These are phyloP conservation scores for Amoebophrya sp. DNA, from an alignment of 169 alveolate species.

Conservation along the genomic window DNA sequence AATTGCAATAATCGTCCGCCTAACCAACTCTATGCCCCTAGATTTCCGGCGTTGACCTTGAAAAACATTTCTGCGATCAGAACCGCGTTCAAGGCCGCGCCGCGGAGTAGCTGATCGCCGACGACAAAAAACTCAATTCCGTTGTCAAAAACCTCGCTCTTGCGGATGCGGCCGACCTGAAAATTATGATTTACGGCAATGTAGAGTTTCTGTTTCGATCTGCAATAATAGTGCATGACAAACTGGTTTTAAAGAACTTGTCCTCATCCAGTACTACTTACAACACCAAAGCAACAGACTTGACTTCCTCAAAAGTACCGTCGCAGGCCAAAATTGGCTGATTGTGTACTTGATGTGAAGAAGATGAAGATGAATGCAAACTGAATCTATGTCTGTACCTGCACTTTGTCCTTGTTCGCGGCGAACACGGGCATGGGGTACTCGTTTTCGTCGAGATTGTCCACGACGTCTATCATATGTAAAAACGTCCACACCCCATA, in stretches of 20 bases:
- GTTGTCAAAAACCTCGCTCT: slow-evolving; percentile 40
- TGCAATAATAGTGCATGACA: no score
- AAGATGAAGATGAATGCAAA: neutral
- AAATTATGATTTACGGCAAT: slow-evolving; percentile 32
- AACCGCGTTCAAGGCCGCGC: slow-evolving; percentile 51
- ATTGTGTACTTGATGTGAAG: no score
- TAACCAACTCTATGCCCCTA: neutral
- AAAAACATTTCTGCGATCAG: slow-evolving; percentile 43
- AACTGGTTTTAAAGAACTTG: no score
- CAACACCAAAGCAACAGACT: no score
- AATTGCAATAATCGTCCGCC: neutral
- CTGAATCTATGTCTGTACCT: neutral
- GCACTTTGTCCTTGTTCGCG: neutral
- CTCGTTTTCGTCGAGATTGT: neutral
- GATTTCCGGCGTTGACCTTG: neutral
- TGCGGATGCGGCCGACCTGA: slow-evolving; percentile 51
- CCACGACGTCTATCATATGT: neutral
- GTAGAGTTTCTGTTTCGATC: no score
- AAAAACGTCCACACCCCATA: no score
- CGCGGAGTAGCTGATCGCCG: slow-evolving; percentile 50
- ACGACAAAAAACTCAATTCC: slow-evolving; percentile 48
- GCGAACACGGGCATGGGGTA: neutral
- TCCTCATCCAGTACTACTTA: no score
- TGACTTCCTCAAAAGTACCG: no score
- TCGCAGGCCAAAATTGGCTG: no score